Conservation (phyloP, 1,284 basidiomycete species). For the Singerocomus inundabilis region DNA sequence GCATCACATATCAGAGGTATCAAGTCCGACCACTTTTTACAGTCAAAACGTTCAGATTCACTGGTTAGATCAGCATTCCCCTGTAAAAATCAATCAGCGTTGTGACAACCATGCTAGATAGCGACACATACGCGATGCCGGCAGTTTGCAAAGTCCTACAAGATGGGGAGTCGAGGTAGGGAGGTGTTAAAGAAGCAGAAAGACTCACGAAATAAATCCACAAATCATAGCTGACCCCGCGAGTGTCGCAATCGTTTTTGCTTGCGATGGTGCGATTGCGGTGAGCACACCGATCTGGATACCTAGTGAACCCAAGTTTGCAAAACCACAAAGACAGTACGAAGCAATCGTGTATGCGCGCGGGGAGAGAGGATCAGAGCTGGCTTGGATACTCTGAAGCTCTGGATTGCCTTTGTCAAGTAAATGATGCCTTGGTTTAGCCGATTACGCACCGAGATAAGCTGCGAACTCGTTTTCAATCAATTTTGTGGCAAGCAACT, state of each 20-base stretch:
- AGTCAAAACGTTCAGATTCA: not conserved
- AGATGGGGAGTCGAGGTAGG: not conserved
- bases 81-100: slow-evolving; percentile 30
- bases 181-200: not conserved
- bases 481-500: slow-evolving; percentile 83
- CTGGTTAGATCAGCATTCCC: slow-evolving; percentile 47
- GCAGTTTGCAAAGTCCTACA: slow-evolving; percentile 64
- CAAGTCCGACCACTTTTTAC: not conserved
- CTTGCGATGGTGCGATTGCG: slow-evolving; percentile 78
- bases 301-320: slow-evolving; percentile 83
- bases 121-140: slow-evolving; percentile 58
- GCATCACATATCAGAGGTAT: not conserved
- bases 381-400: slow-evolving; percentile 52
- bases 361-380: slow-evolving; percentile 56
- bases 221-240: slow-evolving; percentile 79
- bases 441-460: slow-evolving; percentile 47
- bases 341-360: slow-evolving; percentile 78
- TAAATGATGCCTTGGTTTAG: not conserved
- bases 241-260: slow-evolving; percentile 67
- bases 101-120: slow-evolving; percentile 2
- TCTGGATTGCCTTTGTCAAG: slow-evolving; percentile 28
- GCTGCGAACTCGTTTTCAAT: slow-evolving; percentile 88
- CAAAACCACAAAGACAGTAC: slow-evolving; percentile 88
- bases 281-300: slow-evolving; percentile 89
- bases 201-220: slow-evolving; percentile 61